These are phyloP conservation scores for Amphibolis antarctica DNA, from an alignment of 106 monocot species.

Conservation along the genomic window DNA sequence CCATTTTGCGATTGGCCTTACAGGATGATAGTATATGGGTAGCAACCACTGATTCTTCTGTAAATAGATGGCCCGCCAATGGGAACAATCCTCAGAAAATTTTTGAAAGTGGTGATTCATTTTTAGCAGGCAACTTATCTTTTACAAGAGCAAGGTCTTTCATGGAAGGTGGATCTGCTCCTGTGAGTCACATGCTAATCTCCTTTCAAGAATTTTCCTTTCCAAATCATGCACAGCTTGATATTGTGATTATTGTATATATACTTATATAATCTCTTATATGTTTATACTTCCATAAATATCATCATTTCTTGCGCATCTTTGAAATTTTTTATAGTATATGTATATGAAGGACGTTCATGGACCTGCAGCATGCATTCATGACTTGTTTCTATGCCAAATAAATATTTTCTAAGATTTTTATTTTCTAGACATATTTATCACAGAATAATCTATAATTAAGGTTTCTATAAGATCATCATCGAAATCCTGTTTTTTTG, in stretches of 20 bases:
- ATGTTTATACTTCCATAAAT: too few relatives aligned
- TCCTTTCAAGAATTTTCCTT: neutral
- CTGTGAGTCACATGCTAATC: constrained; percentile 41
- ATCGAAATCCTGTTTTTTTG: too few relatives aligned
- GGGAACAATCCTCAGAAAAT: constrained; percentile 56
- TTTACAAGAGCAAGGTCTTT: constrained; percentile 85
- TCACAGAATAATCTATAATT: too few relatives aligned
- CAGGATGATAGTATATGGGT: constrained; percentile 90
- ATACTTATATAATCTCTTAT: too few relatives aligned
- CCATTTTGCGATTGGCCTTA: constrained; percentile 66
- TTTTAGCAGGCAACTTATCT: constrained; percentile 96
- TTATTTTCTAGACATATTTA: too few relatives aligned
- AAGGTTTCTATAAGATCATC: too few relatives aligned
- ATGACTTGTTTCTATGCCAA: too few relatives aligned
- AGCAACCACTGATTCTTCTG: constrained; percentile 88
- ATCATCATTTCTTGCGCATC: too few relatives aligned
- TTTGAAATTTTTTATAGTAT: too few relatives aligned
- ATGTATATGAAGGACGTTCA: too few relatives aligned
- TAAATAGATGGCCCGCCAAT: constrained; percentile 82
- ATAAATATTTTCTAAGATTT: too few relatives aligned
- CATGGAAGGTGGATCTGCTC: constrained; percentile 84
- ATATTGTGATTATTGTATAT: neutral
- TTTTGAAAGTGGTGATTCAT: constrained; percentile 82
- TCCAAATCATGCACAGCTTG: neutral
- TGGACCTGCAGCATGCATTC: too few relatives aligned